These are phyloP conservation scores for Blastosporella zonata DNA, from an alignment of 1,284 basidiomycete genomes.

Conservation along the genomic window DNA sequence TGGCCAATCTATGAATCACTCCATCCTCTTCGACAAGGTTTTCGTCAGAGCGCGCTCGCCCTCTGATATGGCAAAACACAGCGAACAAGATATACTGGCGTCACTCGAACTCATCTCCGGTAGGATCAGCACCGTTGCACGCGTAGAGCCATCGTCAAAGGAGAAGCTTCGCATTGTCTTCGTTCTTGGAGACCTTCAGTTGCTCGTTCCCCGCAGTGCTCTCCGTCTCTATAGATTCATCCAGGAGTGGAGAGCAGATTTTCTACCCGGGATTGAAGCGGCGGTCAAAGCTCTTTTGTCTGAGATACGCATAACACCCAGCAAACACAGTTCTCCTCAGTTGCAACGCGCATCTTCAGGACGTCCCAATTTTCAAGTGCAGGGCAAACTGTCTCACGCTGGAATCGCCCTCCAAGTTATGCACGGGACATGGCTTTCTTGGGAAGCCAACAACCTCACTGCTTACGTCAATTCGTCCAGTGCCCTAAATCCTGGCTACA, in stretches of 20 bases:
- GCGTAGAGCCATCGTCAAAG: slow-evolving; percentile 40
- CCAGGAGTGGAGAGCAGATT: slow-evolving; percentile 78
- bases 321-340: slow-evolving; percentile 27
- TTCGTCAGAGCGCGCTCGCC: slow-evolving; percentile 59
- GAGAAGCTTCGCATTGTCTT: slow-evolving; percentile 43
- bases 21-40: slow-evolving; percentile 44
- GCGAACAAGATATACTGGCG: slow-evolving; percentile 56
- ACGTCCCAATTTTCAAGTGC: slow-evolving; percentile 42
- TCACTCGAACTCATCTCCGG: slow-evolving; percentile 47
- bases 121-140: slow-evolving; percentile 43
- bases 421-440: slow-evolving; percentile 81
- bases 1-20: slow-evolving; percentile 45
- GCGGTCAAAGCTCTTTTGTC: slow-evolving; percentile 62
- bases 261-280: slow-evolving; percentile 66
- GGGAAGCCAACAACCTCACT: slow-evolving; percentile 54
- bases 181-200: slow-evolving; percentile 41
- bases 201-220: slow-evolving; percentile 75
- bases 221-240: slow-evolving; percentile 72
- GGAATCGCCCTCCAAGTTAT: slow-evolving; percentile 72
- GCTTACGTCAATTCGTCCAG: slow-evolving; percentile 44
- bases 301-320: slow-evolving; percentile 49
- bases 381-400: slow-evolving; percentile 46
- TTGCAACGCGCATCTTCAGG: slow-evolving; percentile 26
- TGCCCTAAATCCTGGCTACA: slow-evolving; percentile 33
- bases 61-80: slow-evolving; percentile 32